These are phyloP conservation scores for Macrolepiota albuminosa DNA, from an alignment of 768 basidiomycete genomes.

Conservation along the genomic window DNA sequence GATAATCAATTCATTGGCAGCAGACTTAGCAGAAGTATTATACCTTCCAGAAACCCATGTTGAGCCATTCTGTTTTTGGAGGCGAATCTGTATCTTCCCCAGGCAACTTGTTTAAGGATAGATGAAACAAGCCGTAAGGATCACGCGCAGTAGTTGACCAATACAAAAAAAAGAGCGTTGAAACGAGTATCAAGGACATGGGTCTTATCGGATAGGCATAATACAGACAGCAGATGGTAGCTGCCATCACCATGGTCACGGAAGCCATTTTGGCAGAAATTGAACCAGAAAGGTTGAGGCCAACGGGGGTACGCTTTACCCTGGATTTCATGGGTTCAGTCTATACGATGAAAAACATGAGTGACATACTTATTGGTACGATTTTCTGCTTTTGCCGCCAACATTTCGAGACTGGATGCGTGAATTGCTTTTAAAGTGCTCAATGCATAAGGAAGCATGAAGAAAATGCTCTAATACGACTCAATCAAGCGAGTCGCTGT, in stretches of 20 bases:
- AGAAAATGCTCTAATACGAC: constrained; percentile 23
- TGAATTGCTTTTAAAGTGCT: constrained; percentile 27
- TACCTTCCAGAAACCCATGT: constrained; percentile 70
- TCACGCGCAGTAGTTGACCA: constrained; percentile 25
- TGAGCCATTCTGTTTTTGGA: constrained; percentile 63
- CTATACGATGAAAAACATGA: not conserved
- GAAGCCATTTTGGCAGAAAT: not conserved
- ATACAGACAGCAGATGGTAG: not conserved
- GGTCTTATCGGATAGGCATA: not conserved
- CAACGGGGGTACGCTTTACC: not conserved
- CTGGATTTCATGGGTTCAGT: constrained; percentile 1
- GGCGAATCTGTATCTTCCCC: constrained; percentile 22
- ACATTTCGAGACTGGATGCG: constrained; percentile 19
- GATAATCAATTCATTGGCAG: not conserved
- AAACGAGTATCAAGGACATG: constrained; percentile 1
- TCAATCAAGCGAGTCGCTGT: not conserved
- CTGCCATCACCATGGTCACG: not conserved
- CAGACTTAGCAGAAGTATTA: constrained; percentile 6
- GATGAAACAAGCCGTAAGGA: constrained; percentile 58
- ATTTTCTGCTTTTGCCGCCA: constrained; percentile 21
- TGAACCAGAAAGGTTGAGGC: not conserved
- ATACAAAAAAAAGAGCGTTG: not conserved
- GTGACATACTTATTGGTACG: constrained; percentile 8
- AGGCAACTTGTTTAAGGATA: constrained; percentile 42
- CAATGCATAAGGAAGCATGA: constrained; percentile 31